Evolutionary conservation across 2,329 filamentous ascomycete genomes (phyloP), one percentile per base, ranked within the genome.

Genomic region (Fusarium siculi): DNA sequence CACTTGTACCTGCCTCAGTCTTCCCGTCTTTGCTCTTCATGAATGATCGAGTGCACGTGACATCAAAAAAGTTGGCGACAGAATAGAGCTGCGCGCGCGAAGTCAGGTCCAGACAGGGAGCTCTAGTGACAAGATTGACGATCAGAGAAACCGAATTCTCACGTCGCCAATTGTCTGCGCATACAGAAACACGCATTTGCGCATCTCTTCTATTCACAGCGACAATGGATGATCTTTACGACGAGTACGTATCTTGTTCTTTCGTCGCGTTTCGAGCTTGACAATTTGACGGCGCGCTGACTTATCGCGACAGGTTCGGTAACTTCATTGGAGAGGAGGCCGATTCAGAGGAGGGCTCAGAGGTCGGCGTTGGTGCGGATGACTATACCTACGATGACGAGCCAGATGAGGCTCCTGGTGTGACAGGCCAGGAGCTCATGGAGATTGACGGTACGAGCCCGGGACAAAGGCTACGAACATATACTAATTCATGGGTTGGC

Each of bases 301-400:
- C 76, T 63, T 63, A 61, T 70, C 47, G 55, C 61, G 34, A 49
- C 59, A 97, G 94, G 87, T 98, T 98, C 85, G 96, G 96, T 80
- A 98, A 98, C 86, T 98, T 96, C 84, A 97, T 98, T 81, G 96
- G 96, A 80, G 96, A 98, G 84, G 94, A 94, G 79, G 92, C 85
- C 76, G 89, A 91, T 81, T 96, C 94, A 64, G 95, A 97, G 80
- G 92, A 93, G 80, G 96, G 95, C 79, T 96, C 94, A 77, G 91
- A 94, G 80, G 90, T 90, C 79, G 91, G 92, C 81, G 90, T 91
- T 76, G 92, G 93, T 82, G 90, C 91, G 66, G 90, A 89, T 80
- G 92, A 93, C 78, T 95, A 96, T 79, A 91, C 92, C 78, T 97
- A 97, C 82, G 92, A 94, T 77, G 92, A 96, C 73, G 93, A 93